These are phyloP conservation scores for Rickenella mellea DNA, from an alignment of 768 basidiomycete species.

Conservation along the genomic window DNA sequence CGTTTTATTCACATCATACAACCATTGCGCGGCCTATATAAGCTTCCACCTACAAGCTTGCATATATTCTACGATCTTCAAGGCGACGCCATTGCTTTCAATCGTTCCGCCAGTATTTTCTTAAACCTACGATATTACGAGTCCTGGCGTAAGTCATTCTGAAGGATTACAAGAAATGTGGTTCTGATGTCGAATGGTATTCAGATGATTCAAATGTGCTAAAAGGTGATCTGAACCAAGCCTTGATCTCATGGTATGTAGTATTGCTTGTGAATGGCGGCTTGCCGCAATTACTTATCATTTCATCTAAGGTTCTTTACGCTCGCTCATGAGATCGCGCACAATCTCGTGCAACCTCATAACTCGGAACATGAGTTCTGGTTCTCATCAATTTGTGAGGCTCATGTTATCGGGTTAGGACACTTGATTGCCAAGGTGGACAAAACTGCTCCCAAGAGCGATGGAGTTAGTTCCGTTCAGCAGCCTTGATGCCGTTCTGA, in stretches of 20 bases:
- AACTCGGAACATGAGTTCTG: constrained; percentile 94
- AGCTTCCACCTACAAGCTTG: constrained; percentile 60
- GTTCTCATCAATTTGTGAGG: constrained; percentile 84
- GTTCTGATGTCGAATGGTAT: not conserved
- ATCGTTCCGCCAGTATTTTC: constrained; percentile 80
- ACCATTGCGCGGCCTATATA: constrained; percentile 62
- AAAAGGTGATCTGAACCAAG: constrained; percentile 41
- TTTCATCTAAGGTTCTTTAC: constrained; percentile 64
- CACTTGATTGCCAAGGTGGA: too few relatives aligned
- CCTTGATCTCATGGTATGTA: constrained; percentile 72
- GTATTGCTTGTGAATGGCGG: not conserved
- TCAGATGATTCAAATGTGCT: constrained; percentile 65
- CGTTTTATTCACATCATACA: constrained; percentile 67
- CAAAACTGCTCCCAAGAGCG: too few relatives aligned
- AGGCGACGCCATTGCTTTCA: constrained; percentile 89
- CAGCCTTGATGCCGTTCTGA: too few relatives aligned
- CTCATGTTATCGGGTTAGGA: constrained; percentile 22
- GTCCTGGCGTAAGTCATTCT: constrained; percentile 67
- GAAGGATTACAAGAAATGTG: not conserved
- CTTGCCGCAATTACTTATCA: constrained; percentile 1
- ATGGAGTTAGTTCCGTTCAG: too few relatives aligned
- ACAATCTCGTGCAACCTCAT: constrained; percentile 80
- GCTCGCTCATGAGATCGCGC: constrained; percentile 87
- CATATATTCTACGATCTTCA: constrained; percentile 81
- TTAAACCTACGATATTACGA: constrained; percentile 81